Conservation (phyloP, 2,329 filamentous ascomycete genomes). For the Rhynchosporium graminicola region DNA sequence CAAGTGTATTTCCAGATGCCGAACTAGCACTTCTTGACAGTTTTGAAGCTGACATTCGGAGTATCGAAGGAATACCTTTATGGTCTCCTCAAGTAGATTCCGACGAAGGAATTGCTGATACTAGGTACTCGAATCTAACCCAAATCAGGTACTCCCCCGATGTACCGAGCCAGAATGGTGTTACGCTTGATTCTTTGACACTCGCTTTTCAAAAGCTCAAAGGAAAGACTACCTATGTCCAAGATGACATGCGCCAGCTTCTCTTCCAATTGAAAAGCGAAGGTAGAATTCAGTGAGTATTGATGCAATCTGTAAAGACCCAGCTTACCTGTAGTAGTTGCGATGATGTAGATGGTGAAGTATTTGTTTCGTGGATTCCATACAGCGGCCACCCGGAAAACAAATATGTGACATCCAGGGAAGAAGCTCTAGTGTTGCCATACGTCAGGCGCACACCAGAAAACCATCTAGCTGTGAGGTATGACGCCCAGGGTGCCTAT, state of each 20-base stretch:
- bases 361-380: constrained; percentile 29
- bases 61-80: constrained; percentile 3
- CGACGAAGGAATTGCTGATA: neutral
- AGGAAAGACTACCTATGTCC: neutral
- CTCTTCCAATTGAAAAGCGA: neutral
- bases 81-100: neutral
- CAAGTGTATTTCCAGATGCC: neutral
- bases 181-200: neutral
- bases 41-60: neutral
- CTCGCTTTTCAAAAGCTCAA: neutral
- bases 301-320: neutral
- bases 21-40: neutral
- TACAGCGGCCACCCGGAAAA: constrained; percentile 36
- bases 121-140: neutral
- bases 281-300: constrained; percentile 25
- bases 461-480: constrained; percentile 26
- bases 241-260: constrained; percentile 4
- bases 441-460: constrained; percentile 9
- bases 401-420: constrained; percentile 28
- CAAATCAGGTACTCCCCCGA: neutral
- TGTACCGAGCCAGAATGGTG: neutral
- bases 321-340: neutral
- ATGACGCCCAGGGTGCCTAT: constrained; percentile 23
- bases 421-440: constrained; percentile 1
- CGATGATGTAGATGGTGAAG: neutral